phyloP scores from a whole-genome alignment of 2,329 filamentous ascomycete species.

The Monosporascus sp. region DNA sequence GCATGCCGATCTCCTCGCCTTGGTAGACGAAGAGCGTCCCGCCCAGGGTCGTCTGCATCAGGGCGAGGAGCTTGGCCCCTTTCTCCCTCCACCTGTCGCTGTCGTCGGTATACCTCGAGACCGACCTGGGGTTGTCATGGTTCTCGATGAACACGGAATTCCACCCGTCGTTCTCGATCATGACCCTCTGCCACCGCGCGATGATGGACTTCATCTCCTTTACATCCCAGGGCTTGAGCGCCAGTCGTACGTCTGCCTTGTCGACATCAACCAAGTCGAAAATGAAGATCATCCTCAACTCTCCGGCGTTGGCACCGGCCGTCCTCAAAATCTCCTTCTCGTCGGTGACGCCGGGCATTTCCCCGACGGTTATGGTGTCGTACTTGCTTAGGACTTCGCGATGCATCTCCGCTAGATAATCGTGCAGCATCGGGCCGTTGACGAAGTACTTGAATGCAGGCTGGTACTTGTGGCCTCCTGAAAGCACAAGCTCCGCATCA shows the following conservation, averaged over 20 bases:
- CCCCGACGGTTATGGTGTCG: constrained; percentile 65
- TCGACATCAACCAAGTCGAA: constrained; percentile 61
- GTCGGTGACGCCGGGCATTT: constrained; percentile 60
- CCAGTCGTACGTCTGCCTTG: constrained; percentile 37
- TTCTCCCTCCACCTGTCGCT: constrained; percentile 39
- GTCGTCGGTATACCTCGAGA: constrained; percentile 50
- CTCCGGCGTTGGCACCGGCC: constrained; percentile 50
- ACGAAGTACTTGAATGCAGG: constrained; percentile 53
- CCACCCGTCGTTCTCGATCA: constrained; percentile 51
- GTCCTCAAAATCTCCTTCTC: constrained; percentile 52
- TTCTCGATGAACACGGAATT: constrained; percentile 61
- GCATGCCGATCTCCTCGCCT: constrained; percentile 61
- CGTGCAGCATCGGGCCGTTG: constrained; percentile 65
- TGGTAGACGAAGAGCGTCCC: constrained; percentile 64
- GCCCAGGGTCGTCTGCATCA: constrained; percentile 45
- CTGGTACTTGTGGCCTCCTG: constrained; percentile 37
- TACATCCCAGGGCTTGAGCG: constrained; percentile 42
- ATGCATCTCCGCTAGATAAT: constrained; percentile 63
- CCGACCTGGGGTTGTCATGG: constrained; percentile 57
- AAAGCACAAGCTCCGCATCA: constrained; percentile 51
- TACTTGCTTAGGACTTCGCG: constrained; percentile 52
- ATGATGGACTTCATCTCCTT: constrained; percentile 34
- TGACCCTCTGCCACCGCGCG: constrained; percentile 35
- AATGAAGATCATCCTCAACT: constrained; percentile 67
- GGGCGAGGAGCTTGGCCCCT: constrained; percentile 54